Evolutionary conservation across 441 rosid genomes (phyloP).

Genomic region (Erodium trifolium): DNA sequence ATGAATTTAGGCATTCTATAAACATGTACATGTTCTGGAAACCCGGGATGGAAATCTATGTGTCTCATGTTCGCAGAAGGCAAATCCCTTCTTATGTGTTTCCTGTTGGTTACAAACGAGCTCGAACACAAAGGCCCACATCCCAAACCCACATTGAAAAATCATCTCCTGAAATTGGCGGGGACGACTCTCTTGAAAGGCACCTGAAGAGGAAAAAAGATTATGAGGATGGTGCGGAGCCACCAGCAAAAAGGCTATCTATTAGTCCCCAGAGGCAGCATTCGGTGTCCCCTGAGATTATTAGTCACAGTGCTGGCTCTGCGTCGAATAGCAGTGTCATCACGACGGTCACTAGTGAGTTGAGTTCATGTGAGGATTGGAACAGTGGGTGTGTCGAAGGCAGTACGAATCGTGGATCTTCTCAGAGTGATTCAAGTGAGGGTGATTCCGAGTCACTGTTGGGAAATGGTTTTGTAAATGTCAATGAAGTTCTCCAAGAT

Average conservation of each 20-base stretch:
- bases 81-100: slow-evolving; percentile 52
- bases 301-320: slow-evolving; percentile 23
- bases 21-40: slow-evolving; percentile 55
- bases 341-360: slow-evolving; percentile 25
- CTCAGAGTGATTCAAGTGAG: slow-evolving; percentile 42
- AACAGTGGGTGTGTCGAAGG: slow-evolving; percentile 15
- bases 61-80: slow-evolving; percentile 55
- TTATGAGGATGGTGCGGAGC: slow-evolving; percentile 31
- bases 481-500: slow-evolving; percentile 19
- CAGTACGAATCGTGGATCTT: slow-evolving; percentile 28
- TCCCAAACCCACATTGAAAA: slow-evolving; percentile 36
- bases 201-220: slow-evolving; percentile 51
- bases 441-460: slow-evolving; percentile 30
- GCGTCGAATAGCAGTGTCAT: slow-evolving; percentile 29
- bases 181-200: slow-evolving; percentile 42
- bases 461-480: slow-evolving; percentile 22
- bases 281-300: slow-evolving; percentile 46
- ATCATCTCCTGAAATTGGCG: slow-evolving; percentile 28
- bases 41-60: slow-evolving; percentile 60
- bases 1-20: slow-evolving; percentile 42
- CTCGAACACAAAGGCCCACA: slow-evolving; percentile 47
- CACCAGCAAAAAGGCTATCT: slow-evolving; percentile 48
- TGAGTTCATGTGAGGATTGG: slow-evolving; percentile 28
- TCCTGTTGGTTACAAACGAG: slow-evolving; percentile 58
- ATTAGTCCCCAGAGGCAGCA: slow-evolving; percentile 41